A percentile compares a stretch with the other conserved stretches of the same genome.
These are phyloP conservation scores for Prasinococcaceae sp. DNA, from an alignment of 139 green algal genomes.

Conservation along the genomic window DNA sequence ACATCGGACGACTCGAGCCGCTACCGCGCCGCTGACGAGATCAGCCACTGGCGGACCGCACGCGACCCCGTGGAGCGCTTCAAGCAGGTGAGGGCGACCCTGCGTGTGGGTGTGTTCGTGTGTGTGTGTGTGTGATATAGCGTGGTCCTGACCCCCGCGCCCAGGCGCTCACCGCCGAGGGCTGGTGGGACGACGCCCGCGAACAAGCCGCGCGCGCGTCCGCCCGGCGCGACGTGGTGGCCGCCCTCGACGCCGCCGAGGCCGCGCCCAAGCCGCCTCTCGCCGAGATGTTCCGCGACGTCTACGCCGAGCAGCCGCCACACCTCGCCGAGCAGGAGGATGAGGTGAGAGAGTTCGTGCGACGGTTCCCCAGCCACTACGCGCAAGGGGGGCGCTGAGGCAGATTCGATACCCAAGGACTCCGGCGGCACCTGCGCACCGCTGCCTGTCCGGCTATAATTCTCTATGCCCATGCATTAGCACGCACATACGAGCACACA, in stretches of 20 bases:
- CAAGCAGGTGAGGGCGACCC: constrained; percentile 5
- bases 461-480: no score
- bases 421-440: no score
- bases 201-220: not conserved
- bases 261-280: constrained; percentile 8
- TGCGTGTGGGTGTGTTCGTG: not conserved
- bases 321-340: constrained; percentile 16
- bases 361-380: no score
- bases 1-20: constrained; percentile 74
- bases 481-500: no score
- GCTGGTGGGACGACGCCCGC: constrained; percentile 14
- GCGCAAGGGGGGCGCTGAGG: no score
- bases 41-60: constrained; percentile 45
- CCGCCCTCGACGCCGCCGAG: constrained; percentile 18
- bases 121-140: no score
- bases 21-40: constrained; percentile 63
- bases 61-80: constrained; percentile 71
- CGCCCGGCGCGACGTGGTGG: not conserved
- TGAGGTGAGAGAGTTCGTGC: constrained; percentile 1
- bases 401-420: no score
- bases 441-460: no score
- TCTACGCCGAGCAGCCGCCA: constrained; percentile 12
- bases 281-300: constrained; percentile 16
- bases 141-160: no score
- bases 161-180: not conserved